Evolutionary conservation across 2,329 filamentous ascomycete species (phyloP), one percentile per base, ranked within the genome.

Genomic region (Podosphaera aphanis): DNA sequence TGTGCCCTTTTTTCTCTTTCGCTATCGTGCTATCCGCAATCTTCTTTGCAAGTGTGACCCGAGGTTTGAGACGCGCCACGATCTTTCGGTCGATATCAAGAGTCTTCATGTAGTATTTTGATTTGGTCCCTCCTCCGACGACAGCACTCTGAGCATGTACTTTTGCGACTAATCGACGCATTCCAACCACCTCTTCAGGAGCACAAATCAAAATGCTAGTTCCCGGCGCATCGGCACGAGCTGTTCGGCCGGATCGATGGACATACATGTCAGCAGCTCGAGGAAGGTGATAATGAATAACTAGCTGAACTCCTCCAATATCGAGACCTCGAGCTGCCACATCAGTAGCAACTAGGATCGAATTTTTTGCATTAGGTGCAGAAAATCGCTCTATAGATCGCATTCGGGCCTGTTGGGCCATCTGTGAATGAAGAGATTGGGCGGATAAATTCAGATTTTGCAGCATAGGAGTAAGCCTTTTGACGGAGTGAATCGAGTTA

Each of bases 351-450:
- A 98, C 72, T 2, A 95, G 73, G 40, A 95, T 80, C 1, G 77
- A 72, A 0, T 63, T 57, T 15, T 62, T 62, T 25, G 67, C 63
- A 41, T 72, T 66, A 0, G 74, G 66, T 2, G 72, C 72, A 1
- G 80, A 78, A 63, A 98, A 95, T 36, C 82, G 79, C 59, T 98
- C 90, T 2, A 98, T 73, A 1, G 84, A 88, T 35, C 88, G 77
- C n/a, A 94, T 69, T 39, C 90, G 84, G 2, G 90, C 86, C 61
- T 95, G 95, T 62, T 98, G 90, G 1, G 77, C 71, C 90, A 98
- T 95, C 51, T 85, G 81, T 0, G 85, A 94, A 62, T 98, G 90
- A 0, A 98, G 67, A 0, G 82, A 76, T 10, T 83, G 66, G 1
- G 78, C 80, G 2, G 79, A 76, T 7, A 94, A 68, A 50, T 79